These are phyloP conservation scores for Sistotremastrum niveocremeum DNA, from an alignment of 768 basidiomycete genomes.

Conservation along the genomic window DNA sequence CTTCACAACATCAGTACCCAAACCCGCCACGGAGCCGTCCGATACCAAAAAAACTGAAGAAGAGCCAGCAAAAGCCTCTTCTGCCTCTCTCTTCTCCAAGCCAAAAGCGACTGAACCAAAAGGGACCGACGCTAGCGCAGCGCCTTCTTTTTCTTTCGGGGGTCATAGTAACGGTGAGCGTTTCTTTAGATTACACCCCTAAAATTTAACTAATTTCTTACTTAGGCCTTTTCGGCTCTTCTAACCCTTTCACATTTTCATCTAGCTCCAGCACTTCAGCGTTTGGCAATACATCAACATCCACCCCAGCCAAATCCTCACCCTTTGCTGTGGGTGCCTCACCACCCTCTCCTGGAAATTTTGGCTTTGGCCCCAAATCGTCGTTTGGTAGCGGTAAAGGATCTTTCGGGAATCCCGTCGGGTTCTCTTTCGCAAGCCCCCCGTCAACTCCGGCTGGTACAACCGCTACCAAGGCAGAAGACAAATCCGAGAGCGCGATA, in stretches of 20 bases:
- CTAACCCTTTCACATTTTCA: neutral
- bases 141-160: no score
- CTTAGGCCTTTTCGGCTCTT: neutral
- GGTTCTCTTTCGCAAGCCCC: constrained; percentile 41
- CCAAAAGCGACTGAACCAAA: no score
- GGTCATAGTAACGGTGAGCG: no score
- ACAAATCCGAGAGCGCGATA: no score
- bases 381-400: constrained; percentile 20
- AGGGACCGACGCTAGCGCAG: no score
- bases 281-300: neutral
- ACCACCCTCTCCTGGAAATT: neutral
- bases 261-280: neutral
- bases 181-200: no score
- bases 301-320: neutral
- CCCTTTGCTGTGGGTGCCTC: constrained; percentile 3
- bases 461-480: neutral
- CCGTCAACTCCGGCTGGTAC: constrained; percentile 17
- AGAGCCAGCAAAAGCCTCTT: neutral
- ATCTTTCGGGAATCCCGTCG: constrained; percentile 50
- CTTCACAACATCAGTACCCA: neutral
- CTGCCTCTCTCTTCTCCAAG: no score
- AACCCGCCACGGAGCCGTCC: neutral
- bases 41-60: neutral
- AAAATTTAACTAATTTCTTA: no score
- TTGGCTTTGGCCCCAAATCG: constrained; percentile 6